Evolutionary conservation across 2,329 filamentous ascomycete genomes (phyloP), one percentile per base, ranked within the genome.

Genomic region (Hirsutella thompsonii): DNA sequence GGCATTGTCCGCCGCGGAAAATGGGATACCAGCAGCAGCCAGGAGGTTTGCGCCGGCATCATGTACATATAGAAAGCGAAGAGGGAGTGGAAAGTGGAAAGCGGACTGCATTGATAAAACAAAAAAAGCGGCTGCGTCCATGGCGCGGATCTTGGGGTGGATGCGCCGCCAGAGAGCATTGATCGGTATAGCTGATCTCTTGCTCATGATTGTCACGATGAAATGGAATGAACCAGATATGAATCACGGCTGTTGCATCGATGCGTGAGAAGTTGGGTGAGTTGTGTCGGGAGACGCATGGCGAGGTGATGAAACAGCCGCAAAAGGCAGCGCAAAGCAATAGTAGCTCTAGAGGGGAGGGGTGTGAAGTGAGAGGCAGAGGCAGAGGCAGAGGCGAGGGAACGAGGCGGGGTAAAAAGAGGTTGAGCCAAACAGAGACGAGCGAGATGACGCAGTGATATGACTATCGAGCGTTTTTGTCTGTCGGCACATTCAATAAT

Each of bases 171-270:
- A 37, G 33, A 21, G 46, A 44, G 40, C 32, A 34, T 34, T 37
- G 41, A 45, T 39, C 43, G 46, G 45, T 44, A 42, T 50, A 47
- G 47, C 48, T 43, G 42, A 49, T 50, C 39, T 50, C 47, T 49
- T 44, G 47, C 45, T 52, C 46, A 55, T 51, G 52, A 56, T 51
- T 50, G 46, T 54, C 42, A 57, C 48, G 55, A 56, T 34, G 50
- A 54, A 53, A 55, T 52, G 51, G 46, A 45, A 52, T 47, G 49
- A 54, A 53, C 44, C 51, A 44, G 42, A 43, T 50, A 55, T 47
- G 53, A 54, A 20, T 16, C 14, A 14, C 14, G 9, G 29, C 23
- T 26, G 6, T 26, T 26, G 23, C n/a, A n/a, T n/a, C n/a, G n/a
- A n/a, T n/a, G n/a, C n/a, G n/a, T n/a, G n/a, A n/a, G n/a, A n/a